phyloP scores from a whole-genome alignment of 2,329 filamentous ascomycete genomes.

The Botrytis fragariae region DNA sequence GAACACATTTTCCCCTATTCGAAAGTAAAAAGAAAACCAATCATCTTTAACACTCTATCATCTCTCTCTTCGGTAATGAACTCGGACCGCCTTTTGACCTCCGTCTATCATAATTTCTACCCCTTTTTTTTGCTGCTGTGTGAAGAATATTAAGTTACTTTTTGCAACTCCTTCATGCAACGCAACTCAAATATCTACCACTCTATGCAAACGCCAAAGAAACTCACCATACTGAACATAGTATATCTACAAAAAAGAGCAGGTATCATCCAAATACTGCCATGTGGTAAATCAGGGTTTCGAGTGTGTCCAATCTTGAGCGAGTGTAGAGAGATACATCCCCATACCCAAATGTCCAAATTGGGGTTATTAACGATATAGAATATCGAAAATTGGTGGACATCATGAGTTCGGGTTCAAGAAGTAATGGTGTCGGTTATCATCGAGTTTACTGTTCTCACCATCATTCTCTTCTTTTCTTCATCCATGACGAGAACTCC shows the following conservation, averaged over 20 bases:
- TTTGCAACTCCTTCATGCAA: conserved; percentile 14
- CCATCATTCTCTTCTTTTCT: conserved; percentile 68
- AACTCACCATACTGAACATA: conserved; percentile 19
- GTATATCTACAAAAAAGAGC: conserved; percentile 22
- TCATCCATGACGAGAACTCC: conserved; percentile 67
- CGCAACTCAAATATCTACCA: background rate
- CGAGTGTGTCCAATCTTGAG: conserved; percentile 7
- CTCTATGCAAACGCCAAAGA: conserved; percentile 15
- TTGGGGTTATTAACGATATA: background rate
- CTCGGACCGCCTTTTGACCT: conserved; percentile 8
- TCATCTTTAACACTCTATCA: background rate
- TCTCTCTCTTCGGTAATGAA: background rate
- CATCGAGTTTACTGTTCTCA: conserved; percentile 53
- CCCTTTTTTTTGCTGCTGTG: background rate
- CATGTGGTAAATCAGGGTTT: conserved; percentile 9
- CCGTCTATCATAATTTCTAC: conserved; percentile 4
- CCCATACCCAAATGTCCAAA: conserved; percentile 9
- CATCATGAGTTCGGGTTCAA: background rate
- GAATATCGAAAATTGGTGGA: conserved; percentile 1
- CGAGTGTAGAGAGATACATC: background rate
- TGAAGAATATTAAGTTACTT: conserved; percentile 15
- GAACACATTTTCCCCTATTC: background rate
- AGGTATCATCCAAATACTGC: conserved; percentile 20
- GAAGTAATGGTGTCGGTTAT: conserved; percentile 2
- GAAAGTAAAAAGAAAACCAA: conserved; percentile 14